A percentile compares a stretch with the other conserved stretches of the same genome.
phyloP scores from a whole-genome alignment of 371 early-diverging fungal species.

The Rhizopus arrhizus region DNA sequence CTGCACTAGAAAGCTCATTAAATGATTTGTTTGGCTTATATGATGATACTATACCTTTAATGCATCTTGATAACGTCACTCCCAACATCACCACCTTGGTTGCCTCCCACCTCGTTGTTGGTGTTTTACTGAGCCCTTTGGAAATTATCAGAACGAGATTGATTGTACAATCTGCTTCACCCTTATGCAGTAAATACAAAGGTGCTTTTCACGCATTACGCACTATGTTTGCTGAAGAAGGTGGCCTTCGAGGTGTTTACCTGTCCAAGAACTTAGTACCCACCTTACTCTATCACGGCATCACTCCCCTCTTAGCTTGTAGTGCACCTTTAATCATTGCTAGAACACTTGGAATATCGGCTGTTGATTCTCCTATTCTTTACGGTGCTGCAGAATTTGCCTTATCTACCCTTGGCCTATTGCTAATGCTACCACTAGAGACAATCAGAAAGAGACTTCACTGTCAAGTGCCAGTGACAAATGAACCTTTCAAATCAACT shows the following conservation, averaged over 20 bases:
- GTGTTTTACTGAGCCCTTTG: conserved; percentile 74
- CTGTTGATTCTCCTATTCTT: conserved; percentile 66
- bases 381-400: conserved; percentile 68
- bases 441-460: conserved; percentile 85
- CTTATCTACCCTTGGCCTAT: conserved; percentile 65
- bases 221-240: conserved; percentile 79
- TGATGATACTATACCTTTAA: conserved; percentile 75
- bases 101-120: conserved; percentile 66
- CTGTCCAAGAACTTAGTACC: conserved; percentile 70
- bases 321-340: conserved; percentile 72
- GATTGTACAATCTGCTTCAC: conserved; percentile 72
- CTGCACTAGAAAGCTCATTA: conserved; percentile 69
- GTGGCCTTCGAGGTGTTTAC: conserved; percentile 72
- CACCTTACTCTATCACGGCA: conserved; percentile 73
- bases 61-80: conserved; percentile 63
- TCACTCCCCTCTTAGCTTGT: conserved; percentile 73
- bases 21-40: conserved; percentile 79
- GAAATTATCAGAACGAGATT: conserved; percentile 76
- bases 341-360: conserved; percentile 62
- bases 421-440: conserved; percentile 84
- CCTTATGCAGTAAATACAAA: conserved; percentile 71
- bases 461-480: conserved; percentile 60
- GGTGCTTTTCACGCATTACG: conserved; percentile 70
- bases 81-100: conserved; percentile 72
- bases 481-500: conserved; percentile 65